A percentile compares a stretch with the other conserved stretches of the same genome.
Conservation (phyloP, 768 basidiomycete genomes). For the Amanita pseudoporphyria region DNA sequence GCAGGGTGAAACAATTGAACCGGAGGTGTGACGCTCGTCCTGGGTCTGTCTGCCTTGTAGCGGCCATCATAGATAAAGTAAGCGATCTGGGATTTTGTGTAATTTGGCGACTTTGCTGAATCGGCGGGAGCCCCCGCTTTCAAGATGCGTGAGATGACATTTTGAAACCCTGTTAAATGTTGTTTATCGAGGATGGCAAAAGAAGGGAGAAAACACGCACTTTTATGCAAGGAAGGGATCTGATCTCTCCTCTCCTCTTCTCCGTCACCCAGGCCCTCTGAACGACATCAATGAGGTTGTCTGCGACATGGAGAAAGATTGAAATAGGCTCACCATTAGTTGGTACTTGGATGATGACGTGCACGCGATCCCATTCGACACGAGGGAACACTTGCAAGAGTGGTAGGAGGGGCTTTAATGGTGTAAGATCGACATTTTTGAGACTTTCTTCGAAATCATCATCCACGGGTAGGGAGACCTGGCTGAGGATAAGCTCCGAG, state of each 20-base stretch:
- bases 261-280: slow-evolving; percentile 2
- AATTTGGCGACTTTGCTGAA: slow-evolving; percentile 5
- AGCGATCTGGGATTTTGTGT: slow-evolving; percentile 5
- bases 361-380: neutral
- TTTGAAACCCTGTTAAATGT: neutral
- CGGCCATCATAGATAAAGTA: slow-evolving; percentile 16
- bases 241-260: slow-evolving; percentile 5
- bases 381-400: neutral
- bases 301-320: slow-evolving; percentile 1
- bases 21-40: slow-evolving; percentile 14
- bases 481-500: too few species aligned
- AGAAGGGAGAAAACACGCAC: slow-evolving; percentile 4
- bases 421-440: neutral
- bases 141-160: slow-evolving; percentile 1
- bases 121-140: slow-evolving; percentile 3
- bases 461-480: too few species aligned
- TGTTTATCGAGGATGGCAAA: slow-evolving; percentile 5
- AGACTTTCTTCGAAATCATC: too few species aligned
- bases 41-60: slow-evolving; percentile 11
- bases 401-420: neutral
- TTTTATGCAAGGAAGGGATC: slow-evolving; percentile 3
- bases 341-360: slow-evolving; percentile 1
- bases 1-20: slow-evolving; percentile 17
- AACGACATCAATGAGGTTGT: neutral
- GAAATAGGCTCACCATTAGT: neutral